These are phyloP conservation scores for Myxozyma sirexii DNA, from an alignment of 805 yeast species.

Conservation along the genomic window DNA sequence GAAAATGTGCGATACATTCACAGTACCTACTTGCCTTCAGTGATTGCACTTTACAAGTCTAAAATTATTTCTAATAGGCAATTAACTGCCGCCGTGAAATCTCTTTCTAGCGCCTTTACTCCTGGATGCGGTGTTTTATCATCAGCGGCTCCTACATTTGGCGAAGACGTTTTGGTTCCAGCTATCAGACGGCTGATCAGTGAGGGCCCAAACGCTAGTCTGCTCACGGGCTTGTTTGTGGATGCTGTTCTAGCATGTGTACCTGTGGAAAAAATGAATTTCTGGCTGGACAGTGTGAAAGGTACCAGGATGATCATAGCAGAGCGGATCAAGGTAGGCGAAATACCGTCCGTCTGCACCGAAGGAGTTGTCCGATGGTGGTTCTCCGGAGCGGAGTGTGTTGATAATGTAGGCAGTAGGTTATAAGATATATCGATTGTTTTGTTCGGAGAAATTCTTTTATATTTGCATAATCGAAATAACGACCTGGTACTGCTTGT, in stretches of 20 bases:
- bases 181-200: not conserved
- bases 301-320: slow-evolving; percentile 4
- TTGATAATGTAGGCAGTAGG: not conserved
- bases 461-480: no score
- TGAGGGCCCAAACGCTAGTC: not conserved
- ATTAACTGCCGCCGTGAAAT: slow-evolving; percentile 15
- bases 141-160: slow-evolving; percentile 20
- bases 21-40: slow-evolving; percentile 4
- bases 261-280: slow-evolving; percentile 8
- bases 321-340: slow-evolving; percentile 17
- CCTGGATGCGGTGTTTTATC: slow-evolving; percentile 24
- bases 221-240: slow-evolving; percentile 6
- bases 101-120: slow-evolving; percentile 13
- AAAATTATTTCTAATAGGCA: slow-evolving; percentile 15
- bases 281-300: slow-evolving; percentile 12
- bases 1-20: slow-evolving; percentile 18
- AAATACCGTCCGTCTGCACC: slow-evolving; percentile 23
- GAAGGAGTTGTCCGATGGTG: slow-evolving; percentile 26
- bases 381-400: slow-evolving; percentile 6
- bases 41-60: slow-evolving; percentile 5
- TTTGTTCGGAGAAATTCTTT: no score
- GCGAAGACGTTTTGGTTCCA: slow-evolving; percentile 16
- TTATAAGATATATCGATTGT: not conserved
- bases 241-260: slow-evolving; percentile 22
- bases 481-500: no score